A percentile compares a stretch with the other conserved stretches of the same genome.
Conservation (phyloP, 148 eudicot genomes). For the Chenopodium album region DNA sequence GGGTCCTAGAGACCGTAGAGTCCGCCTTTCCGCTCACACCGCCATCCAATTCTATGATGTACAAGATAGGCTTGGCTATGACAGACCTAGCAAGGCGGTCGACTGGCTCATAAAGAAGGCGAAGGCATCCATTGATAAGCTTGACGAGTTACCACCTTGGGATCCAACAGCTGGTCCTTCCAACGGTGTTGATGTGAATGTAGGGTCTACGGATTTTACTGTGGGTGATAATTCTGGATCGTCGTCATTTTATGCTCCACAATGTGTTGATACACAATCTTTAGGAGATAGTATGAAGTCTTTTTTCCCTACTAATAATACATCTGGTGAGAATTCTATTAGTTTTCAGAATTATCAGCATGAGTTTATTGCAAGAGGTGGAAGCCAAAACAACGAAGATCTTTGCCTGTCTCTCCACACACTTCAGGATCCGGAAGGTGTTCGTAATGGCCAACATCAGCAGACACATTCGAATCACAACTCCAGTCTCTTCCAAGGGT, state of each 20-base stretch:
- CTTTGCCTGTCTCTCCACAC: slow-evolving; percentile 44
- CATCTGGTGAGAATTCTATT: slow-evolving; percentile 10
- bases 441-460: slow-evolving; percentile 3
- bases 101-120: slow-evolving; percentile 48
- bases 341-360: slow-evolving; percentile 35
- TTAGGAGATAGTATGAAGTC: slow-evolving; percentile 31
- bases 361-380: slow-evolving; percentile 24
- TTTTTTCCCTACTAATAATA: slow-evolving; percentile 29
- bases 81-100: slow-evolving; percentile 47
- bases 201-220: slow-evolving; percentile 16
- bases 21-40: slow-evolving; percentile 45
- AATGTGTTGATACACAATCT: slow-evolving; percentile 20
- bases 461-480: slow-evolving; percentile 11
- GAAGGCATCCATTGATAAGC: slow-evolving; percentile 37
- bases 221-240: slow-evolving; percentile 26
- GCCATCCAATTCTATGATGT: slow-evolving; percentile 50
- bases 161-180: slow-evolving; percentile 25
- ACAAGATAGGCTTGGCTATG: slow-evolving; percentile 43
- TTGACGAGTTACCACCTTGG: slow-evolving; percentile 39
- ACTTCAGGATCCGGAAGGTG: slow-evolving; percentile 25
- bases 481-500: slow-evolving; percentile 21
- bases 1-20: slow-evolving; percentile 44
- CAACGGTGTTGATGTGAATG: not conserved
- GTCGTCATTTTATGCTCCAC: slow-evolving; percentile 22
- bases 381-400: slow-evolving; percentile 23